These are phyloP conservation scores for Apiospora saccharicola DNA, from an alignment of 2,329 filamentous ascomycete species.

Conservation along the genomic window DNA sequence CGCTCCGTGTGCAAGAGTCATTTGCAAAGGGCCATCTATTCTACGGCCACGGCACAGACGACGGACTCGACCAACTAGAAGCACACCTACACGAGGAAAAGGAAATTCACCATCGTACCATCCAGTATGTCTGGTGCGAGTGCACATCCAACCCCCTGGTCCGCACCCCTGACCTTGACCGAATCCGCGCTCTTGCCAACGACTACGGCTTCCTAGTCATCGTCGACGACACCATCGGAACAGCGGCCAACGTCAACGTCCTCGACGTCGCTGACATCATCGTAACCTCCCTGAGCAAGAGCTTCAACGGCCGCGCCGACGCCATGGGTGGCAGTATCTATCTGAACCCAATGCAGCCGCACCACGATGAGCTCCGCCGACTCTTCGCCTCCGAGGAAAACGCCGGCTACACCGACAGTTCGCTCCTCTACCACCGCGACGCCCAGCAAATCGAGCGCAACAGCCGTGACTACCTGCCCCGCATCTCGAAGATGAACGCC, in stretches of 20 bases:
- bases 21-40: neutral
- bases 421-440: constrained; percentile 64
- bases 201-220: constrained; percentile 88
- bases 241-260: constrained; percentile 94
- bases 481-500: constrained; percentile 91
- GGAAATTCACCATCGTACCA: constrained; percentile 64
- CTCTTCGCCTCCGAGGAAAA: neutral
- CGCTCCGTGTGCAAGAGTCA: neutral
- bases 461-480: constrained; percentile 93
- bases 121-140: constrained; percentile 88
- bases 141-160: constrained; percentile 94
- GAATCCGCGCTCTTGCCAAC: constrained; percentile 83
- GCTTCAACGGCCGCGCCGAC: constrained; percentile 96
- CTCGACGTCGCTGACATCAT: constrained; percentile 89
- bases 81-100: constrained; percentile 73
- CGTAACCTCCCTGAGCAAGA: constrained; percentile 93
- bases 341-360: constrained; percentile 51
- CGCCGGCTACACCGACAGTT: neutral
- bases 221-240: constrained; percentile 95
- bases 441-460: constrained; percentile 64
- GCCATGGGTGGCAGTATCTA: constrained; percentile 84
- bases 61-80: constrained; percentile 87
- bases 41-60: constrained; percentile 71
- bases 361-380: constrained; percentile 64
- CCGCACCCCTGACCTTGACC: constrained; percentile 81